Evolutionary conservation across 2,329 filamentous ascomycete genomes (phyloP), one percentile per base, ranked within the genome.

Genomic region (Ophiocordyceps sinensis): DNA sequence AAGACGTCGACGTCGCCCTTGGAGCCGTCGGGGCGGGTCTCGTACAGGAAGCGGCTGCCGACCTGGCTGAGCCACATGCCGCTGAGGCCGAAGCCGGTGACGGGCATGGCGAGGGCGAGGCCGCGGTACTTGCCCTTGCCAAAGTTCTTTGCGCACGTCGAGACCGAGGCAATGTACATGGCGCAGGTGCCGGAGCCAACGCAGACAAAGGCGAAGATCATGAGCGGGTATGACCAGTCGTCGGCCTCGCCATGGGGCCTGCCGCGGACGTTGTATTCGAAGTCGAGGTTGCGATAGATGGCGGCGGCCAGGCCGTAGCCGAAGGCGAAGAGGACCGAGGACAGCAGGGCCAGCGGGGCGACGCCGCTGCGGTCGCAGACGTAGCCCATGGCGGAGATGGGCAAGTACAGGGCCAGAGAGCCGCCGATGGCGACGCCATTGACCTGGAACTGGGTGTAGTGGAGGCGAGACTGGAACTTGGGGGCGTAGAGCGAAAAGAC

Each of bases 111-210:
- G 42, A 98, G 70, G 45, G 93, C 89, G 39, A 98, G 65, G 0
- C 91, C 91, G 53, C 89, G 82, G 54, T 93, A 81, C 54, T 81
- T 84, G 4, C 87, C 86, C 45, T 82, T 79, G 38, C 88, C 88
- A 63, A 96, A 98, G 64, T 96, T 98, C 76, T 98, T 98, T 30
- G 91, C 91, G 55, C 87, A 94, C 0, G 89, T 94, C 7, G 89
- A 89, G n/a, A 98, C 82, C 2, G 86, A 82, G 39, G 80, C 75
- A 42, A 96, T 70, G 60, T 96, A 98, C 77, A 96, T 87, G 59
- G 77, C 77, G 48, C 83, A 85, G 0, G 89, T 95, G 5, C 78
- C 89, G 46, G 81, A 73, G 2, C 91, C 91, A 43, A 98, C 78
- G 40, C 75, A 73, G 37, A 88, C 70, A 58, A 96, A 98, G 1